Conservation (phyloP, 495 filamentous ascomycete species). For the Xylaria longipes region DNA sequence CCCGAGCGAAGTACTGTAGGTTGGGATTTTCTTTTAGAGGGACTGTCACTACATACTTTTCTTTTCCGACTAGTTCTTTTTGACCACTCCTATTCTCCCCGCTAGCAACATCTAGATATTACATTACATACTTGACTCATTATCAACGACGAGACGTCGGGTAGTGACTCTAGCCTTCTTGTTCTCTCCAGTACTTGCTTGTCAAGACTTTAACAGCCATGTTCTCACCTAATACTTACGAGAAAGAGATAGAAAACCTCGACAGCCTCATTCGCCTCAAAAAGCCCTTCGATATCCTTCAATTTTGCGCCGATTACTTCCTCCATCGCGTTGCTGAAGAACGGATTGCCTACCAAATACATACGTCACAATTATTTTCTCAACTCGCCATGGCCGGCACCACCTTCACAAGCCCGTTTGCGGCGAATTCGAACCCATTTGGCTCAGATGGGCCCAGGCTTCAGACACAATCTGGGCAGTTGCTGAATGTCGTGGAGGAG, state of each 20-base stretch:
- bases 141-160: neutral
- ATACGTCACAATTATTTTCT: slow-evolving; percentile 31
- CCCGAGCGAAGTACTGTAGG: neutral
- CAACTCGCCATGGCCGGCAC: slow-evolving; percentile 53
- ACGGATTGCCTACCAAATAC: slow-evolving; percentile 57
- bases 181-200: neutral
- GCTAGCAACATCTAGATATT: neutral
- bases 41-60: neutral
- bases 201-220: slow-evolving; percentile 25
- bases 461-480: slow-evolving; percentile 37
- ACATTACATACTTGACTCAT: neutral
- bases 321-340: slow-evolving; percentile 65
- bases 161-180: neutral
- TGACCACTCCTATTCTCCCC: neutral
- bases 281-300: slow-evolving; percentile 64
- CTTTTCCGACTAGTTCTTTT: neutral
- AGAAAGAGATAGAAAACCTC: slow-evolving; percentile 64
- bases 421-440: slow-evolving; percentile 61
- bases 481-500: slow-evolving; percentile 63
- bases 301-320: slow-evolving; percentile 74
- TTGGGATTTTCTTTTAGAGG: neutral
- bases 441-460: slow-evolving; percentile 41
- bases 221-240: slow-evolving; percentile 53
- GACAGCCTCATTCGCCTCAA: slow-evolving; percentile 60
- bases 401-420: slow-evolving; percentile 62